Percentiles rank a stretch among this genome's conserved stretches.
Conservation (phyloP, 345 rosid genomes). For the Murraya koenigii region DNA sequence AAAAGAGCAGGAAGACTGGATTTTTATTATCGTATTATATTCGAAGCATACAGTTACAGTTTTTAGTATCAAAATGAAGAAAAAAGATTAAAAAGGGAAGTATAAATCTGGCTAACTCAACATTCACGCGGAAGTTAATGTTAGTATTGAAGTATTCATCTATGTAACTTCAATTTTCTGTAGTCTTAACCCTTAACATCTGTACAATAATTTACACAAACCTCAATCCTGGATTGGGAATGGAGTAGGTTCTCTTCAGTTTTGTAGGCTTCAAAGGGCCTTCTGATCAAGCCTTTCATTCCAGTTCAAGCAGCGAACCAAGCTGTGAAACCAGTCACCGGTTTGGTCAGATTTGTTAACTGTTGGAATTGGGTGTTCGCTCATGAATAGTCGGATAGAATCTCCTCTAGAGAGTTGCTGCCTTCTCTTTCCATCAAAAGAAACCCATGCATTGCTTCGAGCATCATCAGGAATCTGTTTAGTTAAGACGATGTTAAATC, state of each 20-base stretch:
- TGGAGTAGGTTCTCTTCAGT: conserved; percentile 9
- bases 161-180: neutral
- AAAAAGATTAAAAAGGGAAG: neutral
- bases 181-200: conserved; percentile 19
- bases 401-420: conserved; percentile 97
- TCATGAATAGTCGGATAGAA: conserved; percentile 84
- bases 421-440: conserved; percentile 96
- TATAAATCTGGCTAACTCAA: conserved; percentile 12
- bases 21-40: neutral
- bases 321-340: conserved; percentile 94
- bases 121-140: conserved; percentile 16
- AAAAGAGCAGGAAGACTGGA: neutral
- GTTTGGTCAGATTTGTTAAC: conserved; percentile 95
- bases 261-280: conserved; percentile 47
- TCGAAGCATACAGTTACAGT: neutral
- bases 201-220: conserved; percentile 42
- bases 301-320: conserved; percentile 97
- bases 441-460: conserved; percentile 98
- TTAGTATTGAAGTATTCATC: conserved; percentile 6
- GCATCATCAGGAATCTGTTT: conserved; percentile 87
- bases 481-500: neutral
- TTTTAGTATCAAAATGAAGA: neutral
- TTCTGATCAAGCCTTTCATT: conserved; percentile 93
- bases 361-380: conserved; percentile 94
- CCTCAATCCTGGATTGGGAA: conserved; percentile 13